Conservation (phyloP, 495 filamentous ascomycete species). For the Xanthoparmelia taractica region DNA sequence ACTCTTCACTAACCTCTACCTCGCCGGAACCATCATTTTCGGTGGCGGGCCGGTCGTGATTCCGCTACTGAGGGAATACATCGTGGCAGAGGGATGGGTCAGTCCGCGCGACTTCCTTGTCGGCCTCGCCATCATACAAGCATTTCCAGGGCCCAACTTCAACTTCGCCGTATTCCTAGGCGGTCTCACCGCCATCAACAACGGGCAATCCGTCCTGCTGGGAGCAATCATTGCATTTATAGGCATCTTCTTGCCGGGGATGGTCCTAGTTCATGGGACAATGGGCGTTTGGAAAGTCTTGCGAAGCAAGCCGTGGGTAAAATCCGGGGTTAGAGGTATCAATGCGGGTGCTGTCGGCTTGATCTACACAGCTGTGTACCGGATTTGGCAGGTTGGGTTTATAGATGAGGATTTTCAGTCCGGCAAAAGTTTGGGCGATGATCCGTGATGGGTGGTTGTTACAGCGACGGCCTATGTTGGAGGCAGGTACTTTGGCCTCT, state of each 20-base stretch:
- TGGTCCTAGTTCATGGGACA: slow-evolving; percentile 48
- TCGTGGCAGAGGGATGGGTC: slow-evolving; percentile 63
- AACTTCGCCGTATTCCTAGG: slow-evolving; percentile 65
- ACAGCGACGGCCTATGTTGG: slow-evolving; percentile 51
- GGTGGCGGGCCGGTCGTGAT: slow-evolving; percentile 70
- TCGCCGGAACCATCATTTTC: slow-evolving; percentile 70
- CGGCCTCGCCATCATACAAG: slow-evolving; percentile 63
- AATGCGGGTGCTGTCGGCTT: slow-evolving; percentile 62
- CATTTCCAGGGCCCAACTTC: slow-evolving; percentile 70
- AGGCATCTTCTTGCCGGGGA: slow-evolving; percentile 58
- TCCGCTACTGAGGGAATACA: slow-evolving; percentile 58
- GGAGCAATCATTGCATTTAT: slow-evolving; percentile 52
- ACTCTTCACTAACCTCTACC: slow-evolving; percentile 63
- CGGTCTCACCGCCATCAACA: slow-evolving; percentile 35
- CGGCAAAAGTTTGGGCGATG: slow-evolving; percentile 49
- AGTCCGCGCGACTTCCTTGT: slow-evolving; percentile 60
- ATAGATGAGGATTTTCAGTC: slow-evolving; percentile 33
- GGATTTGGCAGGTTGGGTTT: slow-evolving; percentile 61
- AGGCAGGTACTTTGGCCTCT: slow-evolving; percentile 47
- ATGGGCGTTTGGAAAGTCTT: slow-evolving; percentile 55
- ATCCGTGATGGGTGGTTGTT: slow-evolving; percentile 66
- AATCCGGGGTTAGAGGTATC: slow-evolving; percentile 48
- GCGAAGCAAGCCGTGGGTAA: slow-evolving; percentile 42
- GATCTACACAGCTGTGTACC: slow-evolving; percentile 65
- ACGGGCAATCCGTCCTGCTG: slow-evolving; percentile 17